phyloP scores from a whole-genome alignment of 371 early-diverging fungal species.

The Fennellomyces sp. region DNA sequence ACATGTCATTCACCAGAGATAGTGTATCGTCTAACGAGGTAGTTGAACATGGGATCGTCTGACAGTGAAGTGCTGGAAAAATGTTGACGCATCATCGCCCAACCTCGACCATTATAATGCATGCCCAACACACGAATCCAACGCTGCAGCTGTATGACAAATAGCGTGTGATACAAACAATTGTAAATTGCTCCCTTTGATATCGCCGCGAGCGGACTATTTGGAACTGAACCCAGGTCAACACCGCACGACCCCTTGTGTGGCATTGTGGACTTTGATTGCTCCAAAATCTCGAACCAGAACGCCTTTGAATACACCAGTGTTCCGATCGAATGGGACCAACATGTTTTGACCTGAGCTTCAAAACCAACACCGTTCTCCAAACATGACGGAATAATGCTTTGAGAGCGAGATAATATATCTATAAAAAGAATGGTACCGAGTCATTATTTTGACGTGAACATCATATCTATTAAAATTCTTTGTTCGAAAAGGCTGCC shows the following conservation, averaged over 20 bases:
- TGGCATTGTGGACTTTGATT: conserved; percentile 62
- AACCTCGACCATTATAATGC: conserved; percentile 67
- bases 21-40: conserved; percentile 42
- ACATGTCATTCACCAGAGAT: conserved; percentile 66
- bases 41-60: conserved; percentile 39
- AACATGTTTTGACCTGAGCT: conserved; percentile 74
- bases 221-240: conserved; percentile 60
- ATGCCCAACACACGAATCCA: conserved; percentile 65
- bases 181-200: conserved; percentile 58
- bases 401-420: conserved; percentile 54
- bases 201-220: conserved; percentile 57
- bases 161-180: conserved; percentile 68
- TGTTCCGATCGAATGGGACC: conserved; percentile 58
- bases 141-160: conserved; percentile 68
- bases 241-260: conserved; percentile 41
- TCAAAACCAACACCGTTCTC: conserved; percentile 75
- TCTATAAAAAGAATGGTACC: not conserved
- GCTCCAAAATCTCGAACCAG: conserved; percentile 79
- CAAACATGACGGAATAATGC: conserved; percentile 65
- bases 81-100: conserved; percentile 45
- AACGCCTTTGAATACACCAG: conserved; percentile 64
- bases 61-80: not conserved
- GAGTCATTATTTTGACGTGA: too few species aligned
- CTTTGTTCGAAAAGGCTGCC: conserved; percentile 48
- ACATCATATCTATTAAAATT: too few species aligned